Evolutionary conservation across 2,329 filamentous ascomycete genomes (phyloP).

Genomic region (Capronia coronata): DNA sequence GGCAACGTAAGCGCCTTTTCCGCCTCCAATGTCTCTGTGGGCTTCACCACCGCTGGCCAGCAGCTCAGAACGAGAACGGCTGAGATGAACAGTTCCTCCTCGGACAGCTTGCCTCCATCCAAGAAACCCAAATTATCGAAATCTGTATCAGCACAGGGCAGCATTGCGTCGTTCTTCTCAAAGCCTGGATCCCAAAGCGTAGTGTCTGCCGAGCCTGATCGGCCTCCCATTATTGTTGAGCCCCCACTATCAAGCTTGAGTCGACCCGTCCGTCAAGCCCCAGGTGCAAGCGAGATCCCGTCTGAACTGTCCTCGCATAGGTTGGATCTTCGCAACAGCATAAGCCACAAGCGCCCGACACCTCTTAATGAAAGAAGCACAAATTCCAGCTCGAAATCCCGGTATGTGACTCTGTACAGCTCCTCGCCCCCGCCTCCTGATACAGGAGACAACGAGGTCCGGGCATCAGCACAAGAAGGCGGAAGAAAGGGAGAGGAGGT

Average conservation of each 20-base stretch:
- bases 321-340: conserved; percentile 10
- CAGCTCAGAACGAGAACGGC: conserved; percentile 41
- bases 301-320: conserved; percentile 18
- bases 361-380: conserved; percentile 9
- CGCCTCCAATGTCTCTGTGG: conserved; percentile 37
- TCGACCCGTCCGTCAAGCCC: not conserved
- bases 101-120: conserved; percentile 30
- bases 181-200: conserved; percentile 4
- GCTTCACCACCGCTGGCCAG: conserved; percentile 57
- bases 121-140: conserved; percentile 34
- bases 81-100: conserved; percentile 20
- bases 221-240: not conserved
- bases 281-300: conserved; percentile 3
- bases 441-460: conserved; percentile 1
- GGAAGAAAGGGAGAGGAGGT: too few species aligned
- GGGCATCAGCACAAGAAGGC: not conserved
- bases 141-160: conserved; percentile 45
- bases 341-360: conserved; percentile 8
- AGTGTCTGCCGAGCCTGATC: not conserved
- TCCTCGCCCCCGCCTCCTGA: conserved; percentile 17
- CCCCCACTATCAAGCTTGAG: not conserved
- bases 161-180: conserved; percentile 46
- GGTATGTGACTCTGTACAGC: conserved; percentile 33
- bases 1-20: conserved; percentile 41
- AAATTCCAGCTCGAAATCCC: conserved; percentile 18